phyloP scores from a whole-genome alignment of 164 flowering plant species.

The Vitis labrusca region DNA sequence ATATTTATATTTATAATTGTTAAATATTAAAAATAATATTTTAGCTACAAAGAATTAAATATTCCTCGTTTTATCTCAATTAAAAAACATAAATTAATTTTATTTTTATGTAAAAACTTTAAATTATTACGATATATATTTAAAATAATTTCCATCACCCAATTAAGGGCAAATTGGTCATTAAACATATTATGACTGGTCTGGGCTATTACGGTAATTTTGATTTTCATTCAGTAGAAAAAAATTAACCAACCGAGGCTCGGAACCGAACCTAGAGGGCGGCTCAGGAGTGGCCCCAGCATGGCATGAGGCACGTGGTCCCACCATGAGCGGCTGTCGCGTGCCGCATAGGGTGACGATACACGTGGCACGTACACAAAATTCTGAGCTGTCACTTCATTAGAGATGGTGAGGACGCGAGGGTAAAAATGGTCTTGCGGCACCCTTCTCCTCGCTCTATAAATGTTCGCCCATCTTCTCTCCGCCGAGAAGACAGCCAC shows the following conservation, averaged over 20 bases:
- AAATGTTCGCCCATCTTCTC: background rate
- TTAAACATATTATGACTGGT: no score
- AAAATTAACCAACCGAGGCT: slow-evolving; percentile 39
- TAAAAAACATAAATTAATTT: no score
- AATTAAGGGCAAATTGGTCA: no score
- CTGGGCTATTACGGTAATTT: no score
- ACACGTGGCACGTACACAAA: slow-evolving; percentile 43
- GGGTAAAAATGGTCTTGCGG: background rate
- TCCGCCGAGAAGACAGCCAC: background rate
- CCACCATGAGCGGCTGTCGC: slow-evolving; percentile 67
- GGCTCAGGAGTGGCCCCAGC: slow-evolving; percentile 2
- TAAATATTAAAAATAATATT: no score
- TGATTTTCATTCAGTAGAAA: no score
- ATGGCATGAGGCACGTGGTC: slow-evolving; percentile 6
- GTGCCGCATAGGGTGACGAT: slow-evolving; percentile 53
- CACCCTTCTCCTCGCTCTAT: background rate
- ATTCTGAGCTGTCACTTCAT: slow-evolving; percentile 36
- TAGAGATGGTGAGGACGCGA: background rate
- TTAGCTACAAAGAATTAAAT: no score
- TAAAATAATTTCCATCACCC: no score
- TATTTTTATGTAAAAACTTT: no score
- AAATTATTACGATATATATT: no score
- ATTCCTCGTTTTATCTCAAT: no score
- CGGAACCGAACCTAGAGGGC: slow-evolving; percentile 50
- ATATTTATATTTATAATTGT: no score